Base-by-base conservation (phyloP, 352 stramenopile species). In the Globisporangium barbulae region DNA sequence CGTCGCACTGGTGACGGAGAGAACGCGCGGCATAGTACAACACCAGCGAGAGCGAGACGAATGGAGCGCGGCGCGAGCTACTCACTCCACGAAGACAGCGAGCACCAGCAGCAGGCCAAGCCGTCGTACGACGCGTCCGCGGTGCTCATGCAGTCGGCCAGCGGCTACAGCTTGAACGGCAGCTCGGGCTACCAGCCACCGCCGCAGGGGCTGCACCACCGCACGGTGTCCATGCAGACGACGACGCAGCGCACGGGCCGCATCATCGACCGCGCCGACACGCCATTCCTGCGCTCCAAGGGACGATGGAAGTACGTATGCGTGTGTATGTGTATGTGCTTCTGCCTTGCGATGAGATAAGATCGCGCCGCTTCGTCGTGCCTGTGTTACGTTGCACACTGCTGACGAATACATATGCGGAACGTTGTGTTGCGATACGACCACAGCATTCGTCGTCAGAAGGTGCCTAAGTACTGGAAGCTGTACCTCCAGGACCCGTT, bases 401-500 rank as follows among this genome's bases (percentile, higher is more conserved):
- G 60, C 39, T 71, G n/a, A 25, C 25, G 15, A 33, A 39, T 55
- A 10, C 5, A 53, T 53, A 6, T 3, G 19, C 33, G 63, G 9
- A 30, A 22, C 37, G 10, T 28, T 17, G 25, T 67, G 28, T 42
- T 67, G 25, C 25, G 25, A 28, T 42, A 53, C 30, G 22, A 22
- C 28, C 49, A 58, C 68, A 94, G 85, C 49, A 93, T 94, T 67
- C 80, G 81, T 3, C 85, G 85, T 25, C 63, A 90, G 33, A 91
- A 91, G 66, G 76, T 89, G 60, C 78, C 84, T 9, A 67, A 92
- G 49, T 91, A 91, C 67, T 94, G 83, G 83, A 90, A 89, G 61
- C 68, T 92, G 42, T 94, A 94, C 66, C 69, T 93, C 50, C 80
- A 91, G 55, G 85, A 91, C 57, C 85, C 85, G 44, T 94, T 94